Base-by-base conservation (phyloP, 2,329 filamentous ascomycete species). In the Incumbomyces delicatus region DNA sequence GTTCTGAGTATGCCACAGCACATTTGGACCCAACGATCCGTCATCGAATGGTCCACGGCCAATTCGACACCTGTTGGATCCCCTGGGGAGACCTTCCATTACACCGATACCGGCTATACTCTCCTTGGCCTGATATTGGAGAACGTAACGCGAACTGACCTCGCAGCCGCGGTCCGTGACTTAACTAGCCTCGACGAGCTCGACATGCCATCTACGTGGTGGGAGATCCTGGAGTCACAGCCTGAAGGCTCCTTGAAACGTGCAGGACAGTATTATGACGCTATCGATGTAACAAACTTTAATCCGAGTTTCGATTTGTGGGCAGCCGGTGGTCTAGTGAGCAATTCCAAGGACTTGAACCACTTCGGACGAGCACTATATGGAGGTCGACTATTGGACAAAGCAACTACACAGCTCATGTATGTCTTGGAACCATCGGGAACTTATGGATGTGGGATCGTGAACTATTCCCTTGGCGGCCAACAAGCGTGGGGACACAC, bases 401-500 rank as follows among this genome's bases (percentile, higher is more conserved):
- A 47, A 29, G 17, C 37, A 41, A 36, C 38, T 13, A 47, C 18
- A n/a, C 18, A 47, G 45, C 30, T 47, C 2, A 6, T 47, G 45
- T 47, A 47, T 29, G 12, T n/a, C 45, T 41, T 41, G 37, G 45
- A 47, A 35, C 29, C 45, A 10, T 47, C 45, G 29, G 38, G 45
- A n/a, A 35, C 18, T 42, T 47, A 47, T 36, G 45, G 45, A 35
- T 41, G 37, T 47, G 45, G 45, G 22, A 16, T 47, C 16, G 8
- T 42, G 3, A 47, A 47, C 2, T 41, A 41, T 30, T 33, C 36
- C 27, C 42, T 34, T 18, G 38, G 5, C 27, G 38, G 45, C 17
- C 45, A 47, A 41, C 27, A 47, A 27, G 45, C 29, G 12, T 47
- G 45, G 45, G 45, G 45, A n/a, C 45, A 47, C 18, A 47, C 45